Evolutionary conservation across 1,284 basidiomycete species (phyloP).

Genomic region (Cutaneotrichosporon sp.): DNA sequence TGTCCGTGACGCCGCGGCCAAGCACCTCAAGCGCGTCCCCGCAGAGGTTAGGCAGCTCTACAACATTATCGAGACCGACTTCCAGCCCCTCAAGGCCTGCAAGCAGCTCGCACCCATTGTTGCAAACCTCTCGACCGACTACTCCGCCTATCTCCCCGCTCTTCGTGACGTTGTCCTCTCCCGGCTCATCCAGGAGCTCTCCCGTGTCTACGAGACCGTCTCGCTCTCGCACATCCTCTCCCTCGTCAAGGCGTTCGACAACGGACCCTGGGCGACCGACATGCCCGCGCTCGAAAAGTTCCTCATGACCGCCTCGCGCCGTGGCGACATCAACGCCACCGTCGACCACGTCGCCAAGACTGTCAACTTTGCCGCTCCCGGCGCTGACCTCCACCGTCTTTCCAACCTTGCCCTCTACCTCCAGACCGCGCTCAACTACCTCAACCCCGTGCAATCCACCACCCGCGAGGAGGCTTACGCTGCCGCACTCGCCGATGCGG

Average conservation of each 20-base stretch:
- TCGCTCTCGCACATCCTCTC: constrained; percentile 69
- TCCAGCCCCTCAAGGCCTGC: constrained; percentile 89
- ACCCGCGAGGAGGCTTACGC: constrained; percentile 48
- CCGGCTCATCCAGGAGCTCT: constrained; percentile 87
- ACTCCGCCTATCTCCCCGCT: constrained; percentile 78
- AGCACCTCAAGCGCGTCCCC: constrained; percentile 76
- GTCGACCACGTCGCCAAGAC: constrained; percentile 85
- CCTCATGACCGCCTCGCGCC: constrained; percentile 83
- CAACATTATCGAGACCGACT: constrained; percentile 86
- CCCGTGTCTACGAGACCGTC: constrained; percentile 89
- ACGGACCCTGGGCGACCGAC: constrained; percentile 55
- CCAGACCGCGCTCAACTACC: constrained; percentile 61
- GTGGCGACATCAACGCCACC: constrained; percentile 80
- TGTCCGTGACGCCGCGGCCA: constrained; percentile 77
- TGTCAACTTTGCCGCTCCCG: constrained; percentile 62
- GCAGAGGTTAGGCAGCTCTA: constrained; percentile 78
- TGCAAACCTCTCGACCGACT: constrained; percentile 57
- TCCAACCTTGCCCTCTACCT: constrained; percentile 68
- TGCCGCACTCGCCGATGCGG: constrained; percentile 49
- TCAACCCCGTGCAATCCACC: constrained; percentile 46
- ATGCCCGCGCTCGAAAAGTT: constrained; percentile 82
- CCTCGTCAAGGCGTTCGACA: constrained; percentile 68
- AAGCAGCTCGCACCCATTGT: constrained; percentile 77
- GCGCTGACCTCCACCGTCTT: constrained; percentile 54
- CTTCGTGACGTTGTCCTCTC: constrained; percentile 89